Percentiles rank a stretch among this genome's conserved stretches.
These are phyloP conservation scores for Xylaria venustula DNA, from an alignment of 495 filamentous ascomycete genomes.

Conservation along the genomic window DNA sequence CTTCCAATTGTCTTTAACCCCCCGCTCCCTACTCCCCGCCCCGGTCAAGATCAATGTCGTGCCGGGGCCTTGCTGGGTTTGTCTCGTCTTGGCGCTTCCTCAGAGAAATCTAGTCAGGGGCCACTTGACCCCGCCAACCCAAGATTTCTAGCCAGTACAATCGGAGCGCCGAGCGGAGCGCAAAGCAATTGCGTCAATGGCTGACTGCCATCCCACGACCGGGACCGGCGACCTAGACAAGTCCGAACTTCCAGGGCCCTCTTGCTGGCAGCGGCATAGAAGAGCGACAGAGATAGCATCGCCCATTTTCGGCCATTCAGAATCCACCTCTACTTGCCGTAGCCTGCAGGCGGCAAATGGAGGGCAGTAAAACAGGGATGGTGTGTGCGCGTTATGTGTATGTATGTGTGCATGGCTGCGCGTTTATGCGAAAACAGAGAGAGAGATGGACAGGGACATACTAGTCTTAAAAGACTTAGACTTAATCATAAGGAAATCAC, in stretches of 20 bases:
- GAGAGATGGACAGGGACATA: conserved; percentile 27
- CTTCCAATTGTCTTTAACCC: background rate
- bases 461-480: conserved; percentile 14
- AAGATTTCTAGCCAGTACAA: background rate
- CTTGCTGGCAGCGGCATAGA: background rate
- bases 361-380: no score
- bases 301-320: no score
- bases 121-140: conserved; percentile 11
- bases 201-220: background rate
- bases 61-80: background rate
- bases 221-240: background rate
- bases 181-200: background rate
- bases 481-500: conserved; percentile 30
- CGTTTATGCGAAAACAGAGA: background rate
- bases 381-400: no score
- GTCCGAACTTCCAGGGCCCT: background rate
- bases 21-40: background rate
- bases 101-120: conserved; percentile 1
- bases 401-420: background rate
- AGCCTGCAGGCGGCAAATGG: background rate
- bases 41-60: background rate
- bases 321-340: background rate
- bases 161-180: background rate
- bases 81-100: conserved; percentile 8
- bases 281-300: no score